Evolutionary conservation across 2,329 filamentous ascomycete species (phyloP).

Genomic region (Fonsecaea pugnacius): DNA sequence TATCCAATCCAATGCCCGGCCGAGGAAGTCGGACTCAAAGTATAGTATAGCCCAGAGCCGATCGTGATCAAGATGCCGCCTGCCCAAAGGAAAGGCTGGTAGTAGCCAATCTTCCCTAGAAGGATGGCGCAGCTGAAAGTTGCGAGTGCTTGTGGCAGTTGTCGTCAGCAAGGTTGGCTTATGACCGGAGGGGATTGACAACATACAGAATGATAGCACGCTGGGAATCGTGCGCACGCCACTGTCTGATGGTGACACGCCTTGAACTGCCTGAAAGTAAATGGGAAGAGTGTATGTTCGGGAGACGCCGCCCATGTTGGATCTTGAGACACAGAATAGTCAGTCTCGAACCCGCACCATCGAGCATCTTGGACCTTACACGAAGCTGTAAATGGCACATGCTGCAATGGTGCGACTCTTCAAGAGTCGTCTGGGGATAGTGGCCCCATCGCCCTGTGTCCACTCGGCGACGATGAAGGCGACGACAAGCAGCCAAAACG

Average conservation of each 20-base stretch:
- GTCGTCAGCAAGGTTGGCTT: neutral
- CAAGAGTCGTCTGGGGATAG: constrained; percentile 40
- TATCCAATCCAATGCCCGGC: constrained; percentile 45
- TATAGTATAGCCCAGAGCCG: constrained; percentile 42
- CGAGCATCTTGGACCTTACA: constrained; percentile 39
- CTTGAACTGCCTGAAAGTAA: constrained; percentile 53
- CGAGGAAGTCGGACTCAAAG: constrained; percentile 38
- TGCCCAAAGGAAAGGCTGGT: constrained; percentile 31
- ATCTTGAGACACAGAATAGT: neutral
- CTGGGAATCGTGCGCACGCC: constrained; percentile 50
- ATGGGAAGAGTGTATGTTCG: constrained; percentile 53
- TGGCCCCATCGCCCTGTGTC: constrained; percentile 37
- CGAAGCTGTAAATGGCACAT: constrained; percentile 33
- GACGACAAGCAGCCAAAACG: constrained; percentile 51
- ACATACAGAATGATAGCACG: constrained; percentile 39
- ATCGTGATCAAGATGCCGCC: constrained; percentile 38
- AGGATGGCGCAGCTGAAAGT: constrained; percentile 41
- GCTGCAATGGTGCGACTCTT: constrained; percentile 15
- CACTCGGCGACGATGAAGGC: constrained; percentile 41
- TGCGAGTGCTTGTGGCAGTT: constrained; percentile 11
- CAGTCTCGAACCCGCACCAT: constrained; percentile 31
- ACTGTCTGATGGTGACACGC: constrained; percentile 41
- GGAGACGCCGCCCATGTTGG: constrained; percentile 30
- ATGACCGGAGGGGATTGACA: neutral
- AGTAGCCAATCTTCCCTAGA: constrained; percentile 25